Conservation (phyloP, 106 monocot species). For the Hemerocallis citrina region DNA sequence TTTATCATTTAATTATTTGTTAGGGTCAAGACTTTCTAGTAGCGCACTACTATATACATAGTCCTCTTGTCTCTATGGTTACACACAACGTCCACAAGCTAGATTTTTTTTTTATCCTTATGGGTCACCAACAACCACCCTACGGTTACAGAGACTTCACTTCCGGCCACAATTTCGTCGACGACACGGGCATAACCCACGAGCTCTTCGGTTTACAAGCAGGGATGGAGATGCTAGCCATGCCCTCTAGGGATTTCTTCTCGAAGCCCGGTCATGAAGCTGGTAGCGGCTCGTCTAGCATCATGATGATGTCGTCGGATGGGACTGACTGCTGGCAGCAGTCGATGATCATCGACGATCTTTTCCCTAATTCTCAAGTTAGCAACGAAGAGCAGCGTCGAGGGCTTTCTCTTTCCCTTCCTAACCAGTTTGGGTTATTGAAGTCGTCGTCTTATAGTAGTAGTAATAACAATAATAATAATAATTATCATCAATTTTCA, state of each 20-base stretch:
- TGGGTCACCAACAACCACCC: background rate
- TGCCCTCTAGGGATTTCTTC: slow-evolving; percentile 23
- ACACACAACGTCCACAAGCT: background rate
- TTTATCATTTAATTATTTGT: too few relatives aligned
- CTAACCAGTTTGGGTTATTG: background rate
- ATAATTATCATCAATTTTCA: background rate
- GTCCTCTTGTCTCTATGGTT: background rate
- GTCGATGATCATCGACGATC: slow-evolving; percentile 15
- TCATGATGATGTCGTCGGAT: background rate
- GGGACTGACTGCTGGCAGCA: background rate
- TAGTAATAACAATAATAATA: background rate
- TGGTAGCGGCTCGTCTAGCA: background rate
- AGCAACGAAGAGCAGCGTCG: slow-evolving; percentile 1
- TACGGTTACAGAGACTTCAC: slow-evolving; percentile 13
- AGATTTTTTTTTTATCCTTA: background rate
- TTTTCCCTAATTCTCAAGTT: slow-evolving; percentile 7
- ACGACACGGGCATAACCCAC: slow-evolving; percentile 1
- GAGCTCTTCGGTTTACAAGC: slow-evolving; percentile 40
- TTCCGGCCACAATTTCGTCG: background rate
- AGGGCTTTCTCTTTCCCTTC: slow-evolving; percentile 40
- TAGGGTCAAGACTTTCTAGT: too few relatives aligned
- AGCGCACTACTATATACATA: too few relatives aligned
- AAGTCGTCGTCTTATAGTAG: background rate
- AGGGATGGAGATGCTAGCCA: slow-evolving; percentile 44
- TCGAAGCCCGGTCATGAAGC: slow-evolving; percentile 14